These are phyloP conservation scores for Asterionellopsis glacialis DNA, from an alignment of 108 stramenopile species.

Conservation along the genomic window DNA sequence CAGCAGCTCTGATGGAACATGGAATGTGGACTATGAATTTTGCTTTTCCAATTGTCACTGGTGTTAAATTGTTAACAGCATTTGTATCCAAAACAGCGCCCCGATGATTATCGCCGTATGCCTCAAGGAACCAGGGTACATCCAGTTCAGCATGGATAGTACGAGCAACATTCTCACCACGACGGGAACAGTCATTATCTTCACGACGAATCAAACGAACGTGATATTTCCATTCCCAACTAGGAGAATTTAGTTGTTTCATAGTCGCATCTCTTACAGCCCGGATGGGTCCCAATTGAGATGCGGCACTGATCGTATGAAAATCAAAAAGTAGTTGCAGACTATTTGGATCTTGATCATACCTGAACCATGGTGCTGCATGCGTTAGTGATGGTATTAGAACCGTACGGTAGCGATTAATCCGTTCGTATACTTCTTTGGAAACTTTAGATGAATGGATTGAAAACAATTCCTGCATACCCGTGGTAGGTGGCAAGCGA, in stretches of 20 bases:
- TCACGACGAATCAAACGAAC: conserved; percentile 15
- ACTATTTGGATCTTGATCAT: conserved; percentile 10
- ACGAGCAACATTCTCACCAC: conserved; percentile 28
- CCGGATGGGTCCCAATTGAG: conserved; percentile 42
- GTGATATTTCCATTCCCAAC: conserved; percentile 29
- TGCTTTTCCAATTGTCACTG: conserved; percentile 25
- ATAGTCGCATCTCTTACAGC: conserved; percentile 36
- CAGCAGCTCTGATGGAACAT: conserved; percentile 36
- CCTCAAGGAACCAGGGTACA: conserved; percentile 55
- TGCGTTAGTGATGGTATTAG: conserved; percentile 37
- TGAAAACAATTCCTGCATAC: conserved; percentile 38
- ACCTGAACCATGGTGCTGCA: conserved; percentile 38
- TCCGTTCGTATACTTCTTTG: conserved; percentile 11
- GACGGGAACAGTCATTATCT: conserved; percentile 11
- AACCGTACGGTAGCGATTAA: conserved; percentile 12
- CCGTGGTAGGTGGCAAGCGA: conserved; percentile 33
- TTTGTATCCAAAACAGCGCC: conserved; percentile 25
- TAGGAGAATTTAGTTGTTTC: conserved; percentile 14
- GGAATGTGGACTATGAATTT: conserved; percentile 69
- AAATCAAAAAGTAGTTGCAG: conserved; percentile 64
- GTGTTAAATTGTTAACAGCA: conserved; percentile 2
- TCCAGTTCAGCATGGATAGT: conserved; percentile 55
- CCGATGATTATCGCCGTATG: conserved; percentile 24
- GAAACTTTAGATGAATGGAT: neutral
- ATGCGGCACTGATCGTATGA: conserved; percentile 32